phyloP scores from a whole-genome alignment of 306 rosid genomes.

The Benincasa hispida region DNA sequence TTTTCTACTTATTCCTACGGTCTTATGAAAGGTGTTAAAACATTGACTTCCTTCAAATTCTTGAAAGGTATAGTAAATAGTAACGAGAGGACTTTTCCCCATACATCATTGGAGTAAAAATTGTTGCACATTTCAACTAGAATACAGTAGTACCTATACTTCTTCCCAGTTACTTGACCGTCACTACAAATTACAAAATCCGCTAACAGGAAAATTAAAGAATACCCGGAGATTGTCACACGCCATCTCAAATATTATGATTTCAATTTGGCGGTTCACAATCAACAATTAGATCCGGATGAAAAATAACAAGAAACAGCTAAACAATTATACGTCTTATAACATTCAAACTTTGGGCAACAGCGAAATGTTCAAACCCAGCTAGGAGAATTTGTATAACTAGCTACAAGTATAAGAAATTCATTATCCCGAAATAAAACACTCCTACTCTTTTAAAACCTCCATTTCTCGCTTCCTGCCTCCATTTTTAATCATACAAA shows the following conservation, averaged over 20 bases:
- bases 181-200: not conserved
- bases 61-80: no score
- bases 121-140: not conserved
- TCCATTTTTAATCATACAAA: not conserved
- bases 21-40: no score
- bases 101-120: not conserved
- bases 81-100: no score
- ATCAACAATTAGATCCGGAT: not conserved
- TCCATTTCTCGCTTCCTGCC: not conserved
- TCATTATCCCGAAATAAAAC: not conserved
- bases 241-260: not conserved
- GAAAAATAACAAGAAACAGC: not conserved
- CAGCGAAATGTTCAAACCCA: not conserved
- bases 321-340: not conserved
- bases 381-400: not conserved
- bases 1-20: no score
- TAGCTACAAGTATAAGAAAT: not conserved
- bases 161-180: not conserved
- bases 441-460: not conserved
- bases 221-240: not conserved
- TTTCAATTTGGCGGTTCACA: not conserved
- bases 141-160: not conserved
- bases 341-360: not conserved
- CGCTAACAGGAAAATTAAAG: not conserved
- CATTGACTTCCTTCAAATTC: no score